Base-by-base conservation (phyloP, 2,329 filamentous ascomycete species). In the Stachybotrys elegans region DNA sequence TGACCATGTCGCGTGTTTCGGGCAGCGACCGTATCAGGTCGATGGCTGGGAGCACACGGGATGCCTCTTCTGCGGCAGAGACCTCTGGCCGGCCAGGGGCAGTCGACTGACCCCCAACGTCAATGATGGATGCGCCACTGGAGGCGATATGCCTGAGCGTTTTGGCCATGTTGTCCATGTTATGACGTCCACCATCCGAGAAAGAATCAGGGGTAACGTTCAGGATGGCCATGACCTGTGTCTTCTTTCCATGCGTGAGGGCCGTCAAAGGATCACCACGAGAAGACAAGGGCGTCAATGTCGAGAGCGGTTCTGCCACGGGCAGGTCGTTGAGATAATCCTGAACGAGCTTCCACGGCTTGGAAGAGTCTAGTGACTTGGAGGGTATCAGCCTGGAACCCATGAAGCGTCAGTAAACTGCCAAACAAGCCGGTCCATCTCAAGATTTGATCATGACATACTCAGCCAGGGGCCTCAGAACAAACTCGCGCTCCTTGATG, bases 181-280 rank as follows among this genome's bases (percentile, higher is more conserved):
- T 66, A 62, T 90, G 78, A 8, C 72, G 58, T 8, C 90, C 90
- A 43, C 90, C 92, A 59, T 97, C 91, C 1, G 92, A 97, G 70
- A 98, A 98, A 9, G 92, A 97, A 67, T 98, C 92, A 0, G 92
- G 92, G 0, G 93, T 97, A 42, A 95, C 70, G 65, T 98, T 98
- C 37, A 97, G 73, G 51, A 98, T 95, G 43, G 87, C 88, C 93
- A 98, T 98, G 53, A 96, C 68, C 37, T 81, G 80, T 1, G 92
- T 96, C 43, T 70, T 73, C 39, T 83, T 78, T 37, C 74, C 71
- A 6, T 74, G 67, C 23, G 71, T 67, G 22, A 81, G 67, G 16
- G 86, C 74, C 41, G 79, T 78, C 31, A 93, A 66, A 1, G 80
- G 70, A 11, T 73, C 64, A 5, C 60, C 46, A 4, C 62, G 61